Percentiles rank a stretch among this genome's conserved stretches.
phyloP scores from a whole-genome alignment of 345 rosid genomes.

The Dipteronia dyeriana region DNA sequence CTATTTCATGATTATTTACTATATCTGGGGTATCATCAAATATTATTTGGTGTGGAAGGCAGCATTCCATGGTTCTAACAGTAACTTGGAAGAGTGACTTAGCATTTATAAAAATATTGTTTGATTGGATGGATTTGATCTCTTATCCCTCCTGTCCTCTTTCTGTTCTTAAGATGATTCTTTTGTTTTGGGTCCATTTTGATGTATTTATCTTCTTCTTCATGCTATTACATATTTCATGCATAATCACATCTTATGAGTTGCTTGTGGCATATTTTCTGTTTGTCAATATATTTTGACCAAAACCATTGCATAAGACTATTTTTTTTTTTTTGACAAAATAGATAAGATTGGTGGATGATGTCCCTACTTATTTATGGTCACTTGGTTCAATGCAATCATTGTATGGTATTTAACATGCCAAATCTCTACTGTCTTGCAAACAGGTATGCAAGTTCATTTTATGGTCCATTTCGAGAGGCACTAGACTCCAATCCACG shows the following conservation, averaged over 20 bases:
- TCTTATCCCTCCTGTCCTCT: not conserved
- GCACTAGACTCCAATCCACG: slow-evolving; percentile 94
- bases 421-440: slow-evolving; percentile 9
- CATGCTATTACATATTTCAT: not conserved
- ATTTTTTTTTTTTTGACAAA: not conserved
- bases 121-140: too few species aligned
- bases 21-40: too few species aligned
- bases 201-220: not conserved
- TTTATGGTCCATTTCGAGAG: slow-evolving; percentile 95
- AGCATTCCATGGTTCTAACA: too few species aligned
- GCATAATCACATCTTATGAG: not conserved
- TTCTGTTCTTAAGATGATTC: not conserved
- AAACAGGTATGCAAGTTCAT: slow-evolving; percentile 90
- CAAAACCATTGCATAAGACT: not conserved
- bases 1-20: too few species aligned
- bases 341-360: not conserved
- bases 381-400: slow-evolving; percentile 9
- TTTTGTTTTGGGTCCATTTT: not conserved
- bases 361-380: not conserved
- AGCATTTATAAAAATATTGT: too few species aligned
- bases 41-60: too few species aligned
- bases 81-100: too few species aligned
- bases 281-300: not conserved
- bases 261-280: not conserved
- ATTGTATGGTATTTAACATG: slow-evolving; percentile 13